A percentile compares a stretch with the other conserved stretches of the same genome.
Evolutionary conservation across 169 alveolate genomes (phyloP).

Genomic region (Plasmodium blacklocki): DNA sequence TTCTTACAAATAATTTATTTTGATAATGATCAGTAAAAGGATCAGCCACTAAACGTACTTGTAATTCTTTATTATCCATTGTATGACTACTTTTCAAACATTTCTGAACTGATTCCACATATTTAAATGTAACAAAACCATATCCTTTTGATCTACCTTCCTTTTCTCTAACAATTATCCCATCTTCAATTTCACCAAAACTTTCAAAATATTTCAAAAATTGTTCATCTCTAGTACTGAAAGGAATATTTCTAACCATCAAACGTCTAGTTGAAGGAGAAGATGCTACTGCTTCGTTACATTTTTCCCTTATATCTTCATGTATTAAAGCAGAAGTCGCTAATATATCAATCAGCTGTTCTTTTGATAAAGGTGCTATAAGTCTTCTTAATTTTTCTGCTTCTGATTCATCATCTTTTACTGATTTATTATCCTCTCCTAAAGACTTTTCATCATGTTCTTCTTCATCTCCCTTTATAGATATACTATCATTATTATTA

Average conservation of each 20-base stretch:
- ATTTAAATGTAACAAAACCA: conserved; percentile 87
- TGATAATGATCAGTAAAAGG: conserved; percentile 78
- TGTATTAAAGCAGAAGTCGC: conserved; percentile 80
- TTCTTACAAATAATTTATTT: conserved; percentile 84
- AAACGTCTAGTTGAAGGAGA: conserved; percentile 84
- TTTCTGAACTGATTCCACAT: conserved; percentile 81
- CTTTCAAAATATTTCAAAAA: conserved; percentile 78
- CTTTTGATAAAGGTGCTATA: conserved; percentile 83
- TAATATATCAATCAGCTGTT: conserved; percentile 84
- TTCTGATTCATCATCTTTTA: conserved; percentile 67
- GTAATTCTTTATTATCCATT: conserved; percentile 79
- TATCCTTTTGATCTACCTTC: conserved; percentile 88
- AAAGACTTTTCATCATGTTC: too few relatives aligned
- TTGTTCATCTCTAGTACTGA: conserved; percentile 82
- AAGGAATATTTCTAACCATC: conserved; percentile 85
- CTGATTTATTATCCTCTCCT: conserved; percentile 2
- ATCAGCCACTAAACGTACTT: conserved; percentile 82
- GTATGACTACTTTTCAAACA: conserved; percentile 75
- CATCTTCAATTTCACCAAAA: conserved; percentile 86
- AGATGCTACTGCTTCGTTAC: conserved; percentile 80
- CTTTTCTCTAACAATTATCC: conserved; percentile 85
- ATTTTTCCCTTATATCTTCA: conserved; percentile 75
- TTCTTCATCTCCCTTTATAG: too few relatives aligned
- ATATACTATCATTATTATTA: too few relatives aligned
- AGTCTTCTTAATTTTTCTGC: conserved; percentile 64